phyloP scores from a whole-genome alignment of 495 filamentous ascomycete species.

The Jackrogersella minutella region DNA sequence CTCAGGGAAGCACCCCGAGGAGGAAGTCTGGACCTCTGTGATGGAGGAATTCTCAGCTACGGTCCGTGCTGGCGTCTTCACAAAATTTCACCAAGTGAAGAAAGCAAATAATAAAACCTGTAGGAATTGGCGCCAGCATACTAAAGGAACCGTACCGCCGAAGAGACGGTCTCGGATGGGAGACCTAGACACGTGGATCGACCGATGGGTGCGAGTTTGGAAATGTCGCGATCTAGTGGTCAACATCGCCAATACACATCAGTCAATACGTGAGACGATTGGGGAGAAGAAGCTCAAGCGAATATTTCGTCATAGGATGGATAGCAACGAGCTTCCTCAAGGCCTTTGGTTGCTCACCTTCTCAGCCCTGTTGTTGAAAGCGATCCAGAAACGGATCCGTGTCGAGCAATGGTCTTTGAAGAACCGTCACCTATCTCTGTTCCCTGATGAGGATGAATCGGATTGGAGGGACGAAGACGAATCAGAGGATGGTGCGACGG shows the following conservation, averaged over 20 bases:
- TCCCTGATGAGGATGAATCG: slow-evolving; percentile 15
- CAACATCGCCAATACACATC: slow-evolving; percentile 12
- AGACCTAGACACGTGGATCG: slow-evolving; percentile 23
- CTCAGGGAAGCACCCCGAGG: slow-evolving; percentile 17
- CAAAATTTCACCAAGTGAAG: slow-evolving; percentile 13
- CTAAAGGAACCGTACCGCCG: slow-evolving; percentile 9
- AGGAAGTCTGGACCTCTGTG: slow-evolving; percentile 21
- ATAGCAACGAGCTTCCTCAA: slow-evolving; percentile 13
- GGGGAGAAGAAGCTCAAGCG: slow-evolving; percentile 26
- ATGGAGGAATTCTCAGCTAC: slow-evolving; percentile 23
- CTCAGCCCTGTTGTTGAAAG: slow-evolving; percentile 24
- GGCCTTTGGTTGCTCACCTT: slow-evolving; percentile 15
- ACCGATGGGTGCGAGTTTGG: slow-evolving; percentile 30
- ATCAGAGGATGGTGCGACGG: not conserved
- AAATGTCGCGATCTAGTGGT: slow-evolving; percentile 13
- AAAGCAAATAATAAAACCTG: slow-evolving; percentile 14
- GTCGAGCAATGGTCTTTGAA: slow-evolving; percentile 12
- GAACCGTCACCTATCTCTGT: not conserved
- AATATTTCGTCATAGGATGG: slow-evolving; percentile 24
- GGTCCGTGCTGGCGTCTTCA: slow-evolving; percentile 19
- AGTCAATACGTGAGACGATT: slow-evolving; percentile 18
- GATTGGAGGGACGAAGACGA: slow-evolving; percentile 13
- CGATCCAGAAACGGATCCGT: slow-evolving; percentile 17
- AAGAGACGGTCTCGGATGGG: slow-evolving; percentile 7
- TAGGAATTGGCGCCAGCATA: slow-evolving; percentile 22